Evolutionary conservation across 768 basidiomycete species (phyloP), one percentile per base, ranked within the genome.

Genomic region (Boletellus ananiceps): DNA sequence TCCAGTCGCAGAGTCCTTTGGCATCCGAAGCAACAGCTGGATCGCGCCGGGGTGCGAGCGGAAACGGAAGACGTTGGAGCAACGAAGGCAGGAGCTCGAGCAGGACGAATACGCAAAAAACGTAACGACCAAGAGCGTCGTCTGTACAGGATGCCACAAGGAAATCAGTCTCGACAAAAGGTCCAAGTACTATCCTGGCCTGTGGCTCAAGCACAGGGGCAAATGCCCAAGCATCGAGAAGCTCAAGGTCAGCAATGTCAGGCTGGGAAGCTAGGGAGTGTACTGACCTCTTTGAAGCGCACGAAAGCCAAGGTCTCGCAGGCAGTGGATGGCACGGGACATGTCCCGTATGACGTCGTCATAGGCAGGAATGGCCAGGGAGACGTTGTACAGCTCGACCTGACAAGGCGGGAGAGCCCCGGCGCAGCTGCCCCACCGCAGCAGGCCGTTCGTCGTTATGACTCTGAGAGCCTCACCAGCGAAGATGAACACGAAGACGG

Each of bases 161-260:
- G 54, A 49, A 15, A 71, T 70, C 35, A 67, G 67, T 38, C 62
- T 70, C 13, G 70, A 70, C 40, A 67, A 66, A 46, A 47, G 69
- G 37, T 67, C 62, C 3, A 44, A 51, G 21, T 71, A 71, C 53
- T 71, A 70, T 36, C 67, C 69, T 14, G 69, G 69, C 7, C 35
- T 70, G 8, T 70, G 69, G 69, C 33, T 42, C 43, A 70, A 70
- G 50, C 69, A 70, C 46, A 60, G 47, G 36, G 23, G 49, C 2
- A 69, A 69, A 49, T 70, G 70, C 34, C 56, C 52, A 21, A 16
- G 43, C 23, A 51, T 67, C 35, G 51, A 53, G 39, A 56, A 51
- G 33, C 46, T 59, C 2, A 56, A 68, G 59, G 66, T 69, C 14
- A 62, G 68, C 50, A 13, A 15, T 14, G 14, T 19, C 40, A 6